Percentiles rank a stretch among this genome's conserved stretches.
These are phyloP conservation scores for Solanum sitiens DNA, from an alignment of 257 asterid species.

Conservation along the genomic window DNA sequence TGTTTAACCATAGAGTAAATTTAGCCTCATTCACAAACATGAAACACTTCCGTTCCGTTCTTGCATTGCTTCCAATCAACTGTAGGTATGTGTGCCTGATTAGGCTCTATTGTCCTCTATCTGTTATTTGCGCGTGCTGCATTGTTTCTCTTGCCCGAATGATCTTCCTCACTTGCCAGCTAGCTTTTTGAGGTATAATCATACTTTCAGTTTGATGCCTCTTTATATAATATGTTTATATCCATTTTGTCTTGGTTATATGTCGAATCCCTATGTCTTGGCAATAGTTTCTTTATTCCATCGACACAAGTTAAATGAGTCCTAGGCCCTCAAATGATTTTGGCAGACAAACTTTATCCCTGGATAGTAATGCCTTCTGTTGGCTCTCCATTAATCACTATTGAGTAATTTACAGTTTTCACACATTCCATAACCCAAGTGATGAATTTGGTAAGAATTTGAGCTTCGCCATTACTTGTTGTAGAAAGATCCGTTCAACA, in stretches of 20 bases:
- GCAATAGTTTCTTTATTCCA: not conserved
- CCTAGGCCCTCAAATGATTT: not conserved
- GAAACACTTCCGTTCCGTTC: not conserved
- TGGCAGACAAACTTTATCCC: not conserved
- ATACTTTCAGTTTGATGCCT: not conserved
- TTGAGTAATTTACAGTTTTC: not conserved
- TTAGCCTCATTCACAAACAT: not conserved
- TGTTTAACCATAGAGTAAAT: not conserved
- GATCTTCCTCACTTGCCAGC: not conserved
- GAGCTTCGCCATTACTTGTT: not conserved
- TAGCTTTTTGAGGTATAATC: not conserved
- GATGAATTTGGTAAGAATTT: not conserved
- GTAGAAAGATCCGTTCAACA: not conserved
- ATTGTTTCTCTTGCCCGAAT: not conserved
- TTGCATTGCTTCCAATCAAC: not conserved
- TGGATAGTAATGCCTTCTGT: not conserved
- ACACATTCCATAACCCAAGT: not conserved
- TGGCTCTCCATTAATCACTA: not conserved
- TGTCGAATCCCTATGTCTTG: not conserved
- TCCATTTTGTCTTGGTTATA: not conserved
- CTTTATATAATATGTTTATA: not conserved
- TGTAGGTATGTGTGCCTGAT: not conserved
- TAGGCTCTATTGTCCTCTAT: not conserved
- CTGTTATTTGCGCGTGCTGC: not conserved
- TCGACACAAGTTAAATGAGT: not conserved